Evolutionary conservation across 1,284 basidiomycete genomes (phyloP).

Genomic region (Austropuccinia psidii): DNA sequence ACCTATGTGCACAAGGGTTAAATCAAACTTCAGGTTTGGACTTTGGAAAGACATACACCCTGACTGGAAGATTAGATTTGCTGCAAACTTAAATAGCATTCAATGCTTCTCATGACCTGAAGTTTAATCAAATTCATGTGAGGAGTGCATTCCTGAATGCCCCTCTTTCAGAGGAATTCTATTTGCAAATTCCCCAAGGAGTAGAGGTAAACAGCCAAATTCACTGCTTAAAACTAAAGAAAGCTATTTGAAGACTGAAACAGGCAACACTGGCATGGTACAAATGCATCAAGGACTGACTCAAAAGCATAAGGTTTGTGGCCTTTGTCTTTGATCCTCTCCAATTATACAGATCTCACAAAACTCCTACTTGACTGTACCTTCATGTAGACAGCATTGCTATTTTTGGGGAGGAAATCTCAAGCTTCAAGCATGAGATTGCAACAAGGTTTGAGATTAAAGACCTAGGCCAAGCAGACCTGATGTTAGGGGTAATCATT

Average conservation of each 20-base stretch:
- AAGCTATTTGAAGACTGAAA: neutral
- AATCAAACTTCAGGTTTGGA: neutral
- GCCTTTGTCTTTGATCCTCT: no score
- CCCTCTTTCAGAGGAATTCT: no score
- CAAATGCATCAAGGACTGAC: no score
- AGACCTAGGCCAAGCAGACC: neutral
- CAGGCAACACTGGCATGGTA: neutral
- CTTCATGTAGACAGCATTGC: neutral
- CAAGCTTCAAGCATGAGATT: neutral
- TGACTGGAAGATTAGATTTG: neutral
- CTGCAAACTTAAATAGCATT: neutral
- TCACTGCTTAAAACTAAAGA: no score
- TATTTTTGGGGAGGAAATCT: neutral
- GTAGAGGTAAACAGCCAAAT: no score
- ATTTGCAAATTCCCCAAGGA: no score
- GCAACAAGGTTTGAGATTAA: neutral
- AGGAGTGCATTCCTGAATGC: slow-evolving; percentile 1
- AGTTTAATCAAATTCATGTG: slow-evolving; percentile 7
- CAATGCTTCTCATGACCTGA: neutral
- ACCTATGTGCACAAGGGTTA: neutral
- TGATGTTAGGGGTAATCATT: neutral
- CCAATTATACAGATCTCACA: no score
- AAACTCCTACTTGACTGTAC: no score
- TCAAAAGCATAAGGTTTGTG: no score
- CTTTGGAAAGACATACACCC: neutral